Base-by-base conservation (phyloP, 768 basidiomycete species). In the Termitomyces sp. region DNA sequence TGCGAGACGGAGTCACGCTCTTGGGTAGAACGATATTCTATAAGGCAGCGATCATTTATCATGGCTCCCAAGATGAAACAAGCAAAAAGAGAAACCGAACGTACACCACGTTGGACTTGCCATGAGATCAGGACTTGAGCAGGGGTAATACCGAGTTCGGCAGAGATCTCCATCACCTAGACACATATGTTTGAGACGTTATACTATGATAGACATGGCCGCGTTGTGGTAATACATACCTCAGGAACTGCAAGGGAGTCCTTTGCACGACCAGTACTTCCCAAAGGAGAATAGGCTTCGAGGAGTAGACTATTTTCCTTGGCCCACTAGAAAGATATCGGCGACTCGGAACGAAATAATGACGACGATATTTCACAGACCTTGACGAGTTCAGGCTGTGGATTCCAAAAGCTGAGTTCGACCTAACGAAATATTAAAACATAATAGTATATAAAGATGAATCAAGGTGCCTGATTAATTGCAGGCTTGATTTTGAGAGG, bases 241-340 rank as follows among this genome's bases (percentile, higher is more conserved):
- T 81, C 84, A 17, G 86, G 86, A 40, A 86, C 74, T n/a, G 77
- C 67, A 51, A 91, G 80, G 6, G 81, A 80, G 61, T 83, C 77
- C 59, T 79, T 76, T 9, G 89, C 88, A 66, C 81, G 81, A 50
- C 80, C 76, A 54, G 73, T 77, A 63, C 89, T 83, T 54, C 89
- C 89, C 4, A 92, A 79, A 1, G 90, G 90, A 12, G 89, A 92
- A 74, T 90, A 92, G 11, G 91, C 88, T 67, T 91, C 85, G 3
- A 91, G 79, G 14, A 91, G 77, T 25, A 92, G 67, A 17, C 76
- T 76, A 60, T 88, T 81, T 50, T 86, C 83, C 70, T 85, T 85
- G 1, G 88, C 76, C 87, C 87, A 92, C 85, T 87, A 57, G 10
- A 32, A 38, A 59, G n/a, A 50, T 32, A 3, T n/a, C 51, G 56